Evolutionary conservation across 2,329 filamentous ascomycete species (phyloP).

Genomic region (Epichloe hybrida): DNA sequence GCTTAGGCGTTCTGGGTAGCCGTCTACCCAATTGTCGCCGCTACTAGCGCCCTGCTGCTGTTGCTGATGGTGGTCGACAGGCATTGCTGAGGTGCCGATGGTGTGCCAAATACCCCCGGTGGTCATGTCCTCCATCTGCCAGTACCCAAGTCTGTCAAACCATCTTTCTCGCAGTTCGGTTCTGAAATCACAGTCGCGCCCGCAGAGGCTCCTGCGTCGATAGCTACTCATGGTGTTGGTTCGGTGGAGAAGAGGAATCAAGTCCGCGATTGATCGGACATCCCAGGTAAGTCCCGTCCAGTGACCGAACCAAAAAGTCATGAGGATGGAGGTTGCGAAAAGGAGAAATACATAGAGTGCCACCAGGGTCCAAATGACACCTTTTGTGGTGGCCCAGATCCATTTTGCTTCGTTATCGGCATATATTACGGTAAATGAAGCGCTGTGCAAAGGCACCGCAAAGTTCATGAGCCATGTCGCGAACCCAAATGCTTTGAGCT

Average conservation of each 20-base stretch:
- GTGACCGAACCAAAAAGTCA: constrained; percentile 48
- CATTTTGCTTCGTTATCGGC: constrained; percentile 40
- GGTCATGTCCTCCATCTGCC: constrained; percentile 54
- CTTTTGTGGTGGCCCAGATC: constrained; percentile 69
- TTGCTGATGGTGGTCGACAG: constrained; percentile 9
- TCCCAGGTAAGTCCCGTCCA: constrained; percentile 78
- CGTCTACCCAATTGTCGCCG: not conserved
- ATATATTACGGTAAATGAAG: constrained; percentile 54
- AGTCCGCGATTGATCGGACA: constrained; percentile 65
- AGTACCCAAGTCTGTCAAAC: constrained; percentile 70
- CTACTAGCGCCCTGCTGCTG: not conserved
- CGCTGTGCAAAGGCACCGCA: constrained; percentile 68
- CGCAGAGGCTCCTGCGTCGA: constrained; percentile 47
- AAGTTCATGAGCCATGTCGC: constrained; percentile 68
- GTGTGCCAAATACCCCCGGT: constrained; percentile 66
- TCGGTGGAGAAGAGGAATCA: constrained; percentile 63
- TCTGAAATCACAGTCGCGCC: constrained; percentile 36
- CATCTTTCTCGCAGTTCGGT: constrained; percentile 40
- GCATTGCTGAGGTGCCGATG: constrained; percentile 42
- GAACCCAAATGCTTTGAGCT: constrained; percentile 52
- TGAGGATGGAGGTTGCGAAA: constrained; percentile 36
- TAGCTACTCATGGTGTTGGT: constrained; percentile 70
- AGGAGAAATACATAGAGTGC: constrained; percentile 58
- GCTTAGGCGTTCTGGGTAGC: constrained; percentile 8
- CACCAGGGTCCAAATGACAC: constrained; percentile 65